Evolutionary conservation across 1,139 yeast genomes (phyloP).

Genomic region (Suhomyces choctaworum): DNA sequence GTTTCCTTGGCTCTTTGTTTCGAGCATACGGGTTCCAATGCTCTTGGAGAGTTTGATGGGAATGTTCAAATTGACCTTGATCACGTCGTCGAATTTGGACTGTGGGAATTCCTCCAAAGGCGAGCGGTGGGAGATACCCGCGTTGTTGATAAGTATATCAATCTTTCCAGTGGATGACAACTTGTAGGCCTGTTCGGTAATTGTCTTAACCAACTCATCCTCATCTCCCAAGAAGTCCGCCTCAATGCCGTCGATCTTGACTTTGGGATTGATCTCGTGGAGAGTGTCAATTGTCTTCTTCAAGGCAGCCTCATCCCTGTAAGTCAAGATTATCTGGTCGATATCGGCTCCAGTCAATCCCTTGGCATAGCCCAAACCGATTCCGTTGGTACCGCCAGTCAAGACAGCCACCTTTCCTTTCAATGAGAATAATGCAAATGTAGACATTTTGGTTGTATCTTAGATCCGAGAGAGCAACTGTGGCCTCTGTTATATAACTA

Average conservation of each 20-base stretch:
- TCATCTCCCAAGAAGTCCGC: conserved; percentile 24
- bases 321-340: conserved; percentile 24
- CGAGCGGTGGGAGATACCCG: conserved; percentile 48
- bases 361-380: conserved; percentile 7
- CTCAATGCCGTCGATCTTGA: conserved; percentile 22
- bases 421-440: conserved; percentile 4
- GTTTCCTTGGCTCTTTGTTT: conserved; percentile 6
- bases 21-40: conserved; percentile 46
- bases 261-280: conserved; percentile 20
- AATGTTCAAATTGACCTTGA: conserved; percentile 50
- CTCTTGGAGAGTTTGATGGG: conserved; percentile 48
- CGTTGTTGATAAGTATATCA: conserved; percentile 56
- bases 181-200: conserved; percentile 10
- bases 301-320: conserved; percentile 21
- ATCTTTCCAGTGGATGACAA: conserved; percentile 27
- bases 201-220: conserved; percentile 14
- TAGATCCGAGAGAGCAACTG: not conserved
- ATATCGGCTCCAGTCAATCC: conserved; percentile 7
- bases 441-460: too few species aligned
- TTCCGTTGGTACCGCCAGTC: conserved; percentile 8
- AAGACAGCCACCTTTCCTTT: conserved; percentile 6
- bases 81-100: conserved; percentile 43
- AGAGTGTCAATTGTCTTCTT: conserved; percentile 21
- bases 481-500: not conserved
- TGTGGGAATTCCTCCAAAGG: conserved; percentile 39